A percentile compares a stretch with the other conserved stretches of the same genome.
These are phyloP conservation scores for Penicillium samsonianum DNA, from an alignment of 495 filamentous ascomycete genomes.

Conservation along the genomic window DNA sequence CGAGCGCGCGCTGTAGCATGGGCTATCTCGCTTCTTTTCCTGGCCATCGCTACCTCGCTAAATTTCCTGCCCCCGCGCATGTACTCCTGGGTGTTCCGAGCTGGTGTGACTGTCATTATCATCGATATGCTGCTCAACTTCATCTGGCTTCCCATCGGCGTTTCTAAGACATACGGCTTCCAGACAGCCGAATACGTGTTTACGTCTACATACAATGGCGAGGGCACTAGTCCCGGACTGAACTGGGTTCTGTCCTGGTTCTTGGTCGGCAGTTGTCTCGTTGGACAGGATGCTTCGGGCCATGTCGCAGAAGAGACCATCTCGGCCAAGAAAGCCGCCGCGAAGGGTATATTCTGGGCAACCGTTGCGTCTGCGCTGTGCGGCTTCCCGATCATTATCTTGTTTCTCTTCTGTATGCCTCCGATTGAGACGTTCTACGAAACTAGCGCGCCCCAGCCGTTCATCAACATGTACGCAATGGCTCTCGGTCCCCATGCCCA, in stretches of 20 bases:
- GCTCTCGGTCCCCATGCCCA: constrained; percentile 38
- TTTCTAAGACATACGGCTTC: constrained; percentile 37
- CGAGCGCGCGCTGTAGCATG: constrained; percentile 36
- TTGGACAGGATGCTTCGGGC: constrained; percentile 39
- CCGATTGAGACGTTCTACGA: constrained; percentile 34
- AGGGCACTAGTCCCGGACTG: constrained; percentile 28
- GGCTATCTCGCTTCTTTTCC: constrained; percentile 35
- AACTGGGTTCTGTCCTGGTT: constrained; percentile 44
- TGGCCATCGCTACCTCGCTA: constrained; percentile 33
- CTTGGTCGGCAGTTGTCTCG: constrained; percentile 34
- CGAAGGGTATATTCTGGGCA: constrained; percentile 41
- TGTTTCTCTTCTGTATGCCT: constrained; percentile 42
- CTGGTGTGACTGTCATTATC: constrained; percentile 35
- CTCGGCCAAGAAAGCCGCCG: constrained; percentile 40
- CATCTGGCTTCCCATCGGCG: constrained; percentile 39
- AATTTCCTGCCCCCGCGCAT: constrained; percentile 37
- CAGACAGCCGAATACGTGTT: constrained; percentile 38
- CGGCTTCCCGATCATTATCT: constrained; percentile 39
- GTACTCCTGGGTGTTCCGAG: constrained; percentile 40
- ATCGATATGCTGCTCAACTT: constrained; percentile 42
- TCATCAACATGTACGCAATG: constrained; percentile 40
- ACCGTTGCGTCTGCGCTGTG: constrained; percentile 38
- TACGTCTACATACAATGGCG: constrained; percentile 38
- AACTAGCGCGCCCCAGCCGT: constrained; percentile 39
- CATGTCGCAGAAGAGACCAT: constrained; percentile 41